phyloP scores from a whole-genome alignment of 352 stramenopile genomes.

The Globisporangium middletonii region DNA sequence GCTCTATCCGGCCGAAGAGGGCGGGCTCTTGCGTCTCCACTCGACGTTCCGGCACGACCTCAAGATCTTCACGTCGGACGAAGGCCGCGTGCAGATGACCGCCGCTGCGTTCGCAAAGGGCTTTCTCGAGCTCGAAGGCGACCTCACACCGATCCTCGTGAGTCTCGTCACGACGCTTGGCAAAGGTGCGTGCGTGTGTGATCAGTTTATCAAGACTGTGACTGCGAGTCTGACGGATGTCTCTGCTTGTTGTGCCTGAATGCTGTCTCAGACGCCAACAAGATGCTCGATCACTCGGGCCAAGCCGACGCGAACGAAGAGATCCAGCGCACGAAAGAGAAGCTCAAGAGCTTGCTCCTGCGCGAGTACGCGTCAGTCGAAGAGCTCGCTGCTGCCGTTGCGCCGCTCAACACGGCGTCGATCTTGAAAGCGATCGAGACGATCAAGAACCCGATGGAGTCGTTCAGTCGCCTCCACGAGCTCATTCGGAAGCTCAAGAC shows the following conservation, averaged over 20 bases:
- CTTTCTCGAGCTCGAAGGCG: constrained; percentile 97
- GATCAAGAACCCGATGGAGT: constrained; percentile 81
- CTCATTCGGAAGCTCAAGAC: constrained; percentile 67
- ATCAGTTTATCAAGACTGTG: background rate
- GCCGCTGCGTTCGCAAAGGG: constrained; percentile 99
- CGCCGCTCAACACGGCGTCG: constrained; percentile 68
- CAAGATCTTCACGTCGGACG: constrained; percentile 99
- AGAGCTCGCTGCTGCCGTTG: constrained; percentile 58
- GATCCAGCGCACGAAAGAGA: constrained; percentile 76
- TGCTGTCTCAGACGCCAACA: constrained; percentile 66
- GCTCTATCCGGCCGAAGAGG: constrained; percentile 87
- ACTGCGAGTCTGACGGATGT: background rate
- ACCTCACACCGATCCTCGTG: constrained; percentile 99
- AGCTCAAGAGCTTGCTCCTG: constrained; percentile 90
- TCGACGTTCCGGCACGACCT: constrained; percentile 99
- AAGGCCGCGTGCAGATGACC: constrained; percentile 99
- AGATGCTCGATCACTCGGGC: constrained; percentile 98
- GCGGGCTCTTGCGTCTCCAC: constrained; percentile 96
- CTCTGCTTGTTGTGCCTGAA: background rate
- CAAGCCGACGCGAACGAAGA: constrained; percentile 96
- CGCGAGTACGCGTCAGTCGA: constrained; percentile 64
- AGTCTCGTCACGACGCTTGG: constrained; percentile 87
- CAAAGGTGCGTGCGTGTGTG: constrained; percentile 41
- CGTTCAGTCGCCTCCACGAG: constrained; percentile 61
- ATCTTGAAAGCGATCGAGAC: constrained; percentile 70